A percentile compares a stretch with the other conserved stretches of the same genome.
Evolutionary conservation across 768 basidiomycete species (phyloP).

Genomic region (Xerocomellus chrysenteron): DNA sequence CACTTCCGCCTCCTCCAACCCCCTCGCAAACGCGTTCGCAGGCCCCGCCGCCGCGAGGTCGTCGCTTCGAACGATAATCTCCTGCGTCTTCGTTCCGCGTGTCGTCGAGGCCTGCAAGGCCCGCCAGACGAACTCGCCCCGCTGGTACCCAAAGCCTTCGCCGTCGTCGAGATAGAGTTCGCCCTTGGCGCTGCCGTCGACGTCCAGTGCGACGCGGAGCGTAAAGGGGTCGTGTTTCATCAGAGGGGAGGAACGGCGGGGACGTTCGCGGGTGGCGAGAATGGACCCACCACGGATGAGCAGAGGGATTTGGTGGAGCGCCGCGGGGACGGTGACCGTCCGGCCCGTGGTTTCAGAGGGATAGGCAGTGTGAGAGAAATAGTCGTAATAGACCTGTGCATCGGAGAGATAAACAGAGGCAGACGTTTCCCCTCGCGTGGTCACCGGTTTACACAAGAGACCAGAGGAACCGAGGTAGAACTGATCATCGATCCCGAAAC

Average conservation of each 20-base stretch:
- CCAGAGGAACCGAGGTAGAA: constrained; percentile 89
- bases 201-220: constrained; percentile 76
- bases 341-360: constrained; percentile 59
- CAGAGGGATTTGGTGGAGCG: constrained; percentile 77
- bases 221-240: constrained; percentile 96
- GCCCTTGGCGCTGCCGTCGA: constrained; percentile 59
- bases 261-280: constrained; percentile 82
- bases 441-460: constrained; percentile 89
- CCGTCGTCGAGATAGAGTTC: constrained; percentile 97
- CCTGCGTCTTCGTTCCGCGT: constrained; percentile 26
- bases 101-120: constrained; percentile 59
- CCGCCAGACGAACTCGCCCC: constrained; percentile 85
- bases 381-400: constrained; percentile 93
- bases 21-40: constrained; percentile 67
- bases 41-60: constrained; percentile 62
- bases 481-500: constrained; percentile 91
- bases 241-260: constrained; percentile 77
- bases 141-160: constrained; percentile 68
- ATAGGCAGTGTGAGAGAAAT: constrained; percentile 71
- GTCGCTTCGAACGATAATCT: constrained; percentile 46
- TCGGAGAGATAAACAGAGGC: constrained; percentile 83
- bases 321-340: constrained; percentile 73
- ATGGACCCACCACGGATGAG: constrained; percentile 91
- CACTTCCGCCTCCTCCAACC: constrained; percentile 52
- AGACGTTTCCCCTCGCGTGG: constrained; percentile 65